Percentiles rank a stretch among this genome's conserved stretches.
phyloP scores from a whole-genome alignment of 2,329 filamentous ascomycete species.

The Sporothrix luriei region DNA sequence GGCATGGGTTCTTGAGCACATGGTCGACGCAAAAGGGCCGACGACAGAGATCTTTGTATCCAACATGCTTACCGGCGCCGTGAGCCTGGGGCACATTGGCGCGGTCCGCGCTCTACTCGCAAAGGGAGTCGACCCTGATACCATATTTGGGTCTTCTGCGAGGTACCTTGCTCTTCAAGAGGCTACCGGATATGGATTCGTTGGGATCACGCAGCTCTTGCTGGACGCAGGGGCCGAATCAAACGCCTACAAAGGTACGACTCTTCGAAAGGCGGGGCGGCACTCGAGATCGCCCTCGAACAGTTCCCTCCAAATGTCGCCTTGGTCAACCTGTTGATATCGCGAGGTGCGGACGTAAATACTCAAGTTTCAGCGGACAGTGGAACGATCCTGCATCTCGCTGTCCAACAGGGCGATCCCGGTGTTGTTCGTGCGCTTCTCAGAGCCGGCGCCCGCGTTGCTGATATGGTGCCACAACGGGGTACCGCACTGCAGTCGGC shows the following conservation, averaged over 20 bases:
- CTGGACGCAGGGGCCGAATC: not conserved
- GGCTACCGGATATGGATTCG: not conserved
- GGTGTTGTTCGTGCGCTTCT: not conserved
- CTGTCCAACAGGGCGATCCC: not conserved
- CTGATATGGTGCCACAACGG: too few species aligned
- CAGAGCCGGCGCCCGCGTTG: not conserved
- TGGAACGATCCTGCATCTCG: not conserved
- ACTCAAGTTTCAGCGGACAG: not conserved
- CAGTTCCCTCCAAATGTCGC: not conserved
- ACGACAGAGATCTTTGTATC: constrained; percentile 10
- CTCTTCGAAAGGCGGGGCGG: not conserved
- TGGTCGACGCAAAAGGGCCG: not conserved
- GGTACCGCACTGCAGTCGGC: not conserved
- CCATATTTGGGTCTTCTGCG: not conserved
- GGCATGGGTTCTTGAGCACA: not conserved
- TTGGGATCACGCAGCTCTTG: not conserved
- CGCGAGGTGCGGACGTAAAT: not conserved
- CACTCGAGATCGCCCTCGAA: not conserved
- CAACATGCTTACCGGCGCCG: constrained; percentile 5
- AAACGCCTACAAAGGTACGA: not conserved
- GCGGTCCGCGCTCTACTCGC: constrained; percentile 17
- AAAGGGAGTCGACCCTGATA: not conserved
- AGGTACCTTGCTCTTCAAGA: not conserved
- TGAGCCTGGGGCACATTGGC: not conserved
- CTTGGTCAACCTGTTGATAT: not conserved